phyloP scores from a whole-genome alignment of 148 eudicot species.

The Rhododendron molle region DNA sequence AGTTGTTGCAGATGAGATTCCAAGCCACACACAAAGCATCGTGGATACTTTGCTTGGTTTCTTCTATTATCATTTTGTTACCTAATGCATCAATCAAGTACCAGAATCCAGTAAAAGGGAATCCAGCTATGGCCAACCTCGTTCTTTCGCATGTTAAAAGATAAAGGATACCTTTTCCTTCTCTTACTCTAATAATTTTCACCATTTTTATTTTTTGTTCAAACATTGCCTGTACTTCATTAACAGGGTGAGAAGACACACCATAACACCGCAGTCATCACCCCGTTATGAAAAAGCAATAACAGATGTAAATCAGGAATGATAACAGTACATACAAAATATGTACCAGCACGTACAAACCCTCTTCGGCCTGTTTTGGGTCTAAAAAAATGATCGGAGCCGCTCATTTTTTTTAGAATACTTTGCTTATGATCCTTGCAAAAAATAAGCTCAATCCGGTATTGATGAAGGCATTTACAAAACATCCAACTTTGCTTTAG shows the following conservation, averaged over 20 bases:
- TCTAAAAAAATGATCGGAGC: no score
- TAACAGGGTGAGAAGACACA: background rate
- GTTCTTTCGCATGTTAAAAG: background rate
- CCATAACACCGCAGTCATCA: background rate
- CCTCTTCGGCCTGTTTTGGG: no score
- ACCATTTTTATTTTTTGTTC: background rate
- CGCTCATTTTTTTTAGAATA: no score
- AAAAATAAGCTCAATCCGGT: no score
- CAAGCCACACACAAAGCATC: slow-evolving; percentile 93
- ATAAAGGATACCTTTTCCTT: background rate
- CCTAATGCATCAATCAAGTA: slow-evolving; percentile 35
- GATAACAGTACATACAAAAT: no score
- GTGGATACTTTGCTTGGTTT: slow-evolving; percentile 90
- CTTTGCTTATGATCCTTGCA: no score
- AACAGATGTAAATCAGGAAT: background rate
- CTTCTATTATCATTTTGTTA: slow-evolving; percentile 98
- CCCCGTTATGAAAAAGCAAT: background rate
- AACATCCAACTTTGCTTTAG: no score
- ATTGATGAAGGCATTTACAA: no score
- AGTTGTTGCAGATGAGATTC: slow-evolving; percentile 82
- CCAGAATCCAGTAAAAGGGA: background rate
- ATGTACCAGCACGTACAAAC: no score
- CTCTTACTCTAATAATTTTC: background rate
- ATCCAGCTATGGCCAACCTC: background rate
- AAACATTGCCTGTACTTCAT: background rate